A percentile compares a stretch with the other conserved stretches of the same genome.
phyloP scores from a whole-genome alignment of 2,329 filamentous ascomycete species.

The Aureobasidium sp. region DNA sequence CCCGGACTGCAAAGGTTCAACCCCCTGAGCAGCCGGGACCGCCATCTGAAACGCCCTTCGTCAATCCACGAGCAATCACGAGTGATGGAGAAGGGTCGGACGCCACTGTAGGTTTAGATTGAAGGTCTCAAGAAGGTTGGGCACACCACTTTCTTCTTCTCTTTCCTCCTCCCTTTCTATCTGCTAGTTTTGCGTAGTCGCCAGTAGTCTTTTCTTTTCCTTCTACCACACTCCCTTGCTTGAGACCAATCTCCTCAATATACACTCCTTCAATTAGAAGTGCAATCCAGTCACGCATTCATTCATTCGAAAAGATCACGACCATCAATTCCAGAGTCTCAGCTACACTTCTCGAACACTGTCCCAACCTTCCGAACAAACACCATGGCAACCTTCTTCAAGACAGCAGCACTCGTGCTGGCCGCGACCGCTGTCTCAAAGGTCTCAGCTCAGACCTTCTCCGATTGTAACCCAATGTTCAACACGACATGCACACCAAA shows the following conservation, averaged over 20 bases:
- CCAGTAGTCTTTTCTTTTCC: constrained; percentile 7
- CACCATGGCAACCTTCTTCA: constrained; percentile 10
- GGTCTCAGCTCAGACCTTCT: constrained; percentile 76
- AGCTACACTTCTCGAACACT: neutral
- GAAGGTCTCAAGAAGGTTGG: constrained; percentile 12
- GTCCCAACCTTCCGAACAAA: constrained; percentile 1
- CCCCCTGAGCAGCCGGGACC: constrained; percentile 18
- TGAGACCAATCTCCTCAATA: constrained; percentile 9
- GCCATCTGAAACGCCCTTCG: constrained; percentile 10
- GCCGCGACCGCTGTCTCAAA: constrained; percentile 43
- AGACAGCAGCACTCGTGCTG: constrained; percentile 30
- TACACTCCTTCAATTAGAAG: constrained; percentile 15
- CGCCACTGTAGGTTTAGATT: constrained; percentile 5
- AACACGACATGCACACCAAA: constrained; percentile 71
- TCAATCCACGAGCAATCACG: constrained; percentile 1
- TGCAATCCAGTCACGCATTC: constrained; percentile 15
- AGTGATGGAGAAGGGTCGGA: constrained; percentile 4
- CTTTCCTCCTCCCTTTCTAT: constrained; percentile 9
- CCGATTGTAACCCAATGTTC: constrained; percentile 81
- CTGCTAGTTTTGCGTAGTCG: constrained; percentile 5
- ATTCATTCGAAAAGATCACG: constrained; percentile 2
- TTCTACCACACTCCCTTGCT: constrained; percentile 15
- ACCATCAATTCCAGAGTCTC: neutral
- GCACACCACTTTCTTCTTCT: constrained; percentile 17
- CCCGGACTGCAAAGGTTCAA: constrained; percentile 6